Conservation (phyloP, 768 basidiomycete genomes). For the Agaricus sinodeliciosus region DNA sequence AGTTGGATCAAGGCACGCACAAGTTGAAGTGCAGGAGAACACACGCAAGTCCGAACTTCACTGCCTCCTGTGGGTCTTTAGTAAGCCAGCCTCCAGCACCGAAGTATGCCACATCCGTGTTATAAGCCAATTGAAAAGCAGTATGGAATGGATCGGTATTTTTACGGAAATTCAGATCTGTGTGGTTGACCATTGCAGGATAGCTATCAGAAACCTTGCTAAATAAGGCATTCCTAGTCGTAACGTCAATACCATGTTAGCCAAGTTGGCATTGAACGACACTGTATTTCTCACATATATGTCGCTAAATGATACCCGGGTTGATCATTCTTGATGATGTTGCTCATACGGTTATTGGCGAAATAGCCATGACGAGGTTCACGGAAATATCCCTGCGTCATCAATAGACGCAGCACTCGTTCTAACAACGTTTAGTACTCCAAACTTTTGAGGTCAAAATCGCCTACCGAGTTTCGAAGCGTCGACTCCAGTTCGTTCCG, state of each 20-base stretch:
- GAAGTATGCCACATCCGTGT: slow-evolving; percentile 29
- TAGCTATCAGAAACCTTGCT: slow-evolving; percentile 26
- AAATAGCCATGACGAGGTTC: slow-evolving; percentile 29
- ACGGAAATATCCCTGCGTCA: slow-evolving; percentile 31
- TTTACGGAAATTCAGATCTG: slow-evolving; percentile 25
- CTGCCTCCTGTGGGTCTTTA: slow-evolving; percentile 29
- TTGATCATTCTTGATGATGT: slow-evolving; percentile 27
- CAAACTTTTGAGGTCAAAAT: background rate
- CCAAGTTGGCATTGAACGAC: background rate
- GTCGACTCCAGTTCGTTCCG: slow-evolving; percentile 26
- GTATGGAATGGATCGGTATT: slow-evolving; percentile 29
- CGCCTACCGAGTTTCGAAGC: slow-evolving; percentile 26
- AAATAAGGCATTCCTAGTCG: slow-evolving; percentile 27
- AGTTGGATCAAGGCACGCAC: background rate
- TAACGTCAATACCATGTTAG: background rate
- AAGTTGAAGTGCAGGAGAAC: background rate
- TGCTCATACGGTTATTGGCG: slow-evolving; percentile 30
- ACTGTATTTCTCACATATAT: slow-evolving; percentile 22
- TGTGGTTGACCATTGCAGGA: slow-evolving; percentile 28
- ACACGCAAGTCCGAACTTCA: slow-evolving; percentile 29
- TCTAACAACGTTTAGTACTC: slow-evolving; percentile 14
- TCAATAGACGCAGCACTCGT: slow-evolving; percentile 26
- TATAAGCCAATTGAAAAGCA: slow-evolving; percentile 30
- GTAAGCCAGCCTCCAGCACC: slow-evolving; percentile 29
- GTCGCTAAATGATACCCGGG: slow-evolving; percentile 29